Conservation (phyloP, 129 eudicot genomes). For the Flaveria sonorensis region DNA sequence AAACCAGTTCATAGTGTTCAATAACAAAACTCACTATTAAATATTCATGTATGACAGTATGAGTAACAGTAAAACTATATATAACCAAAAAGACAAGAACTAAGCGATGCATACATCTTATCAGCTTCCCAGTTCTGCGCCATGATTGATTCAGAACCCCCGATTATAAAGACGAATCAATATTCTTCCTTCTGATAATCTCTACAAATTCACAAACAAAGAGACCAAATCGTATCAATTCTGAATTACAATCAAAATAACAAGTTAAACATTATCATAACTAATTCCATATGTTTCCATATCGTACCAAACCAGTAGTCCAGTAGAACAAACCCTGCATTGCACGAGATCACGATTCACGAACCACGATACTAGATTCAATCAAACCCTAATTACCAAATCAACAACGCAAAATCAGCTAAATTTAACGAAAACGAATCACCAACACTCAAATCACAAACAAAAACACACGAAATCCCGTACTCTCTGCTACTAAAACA, state of each 20-base stretch:
- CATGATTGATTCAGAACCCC: conserved; percentile 43
- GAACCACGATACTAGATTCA: background rate
- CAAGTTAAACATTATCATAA: background rate
- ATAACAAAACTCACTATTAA: background rate
- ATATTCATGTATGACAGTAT: background rate
- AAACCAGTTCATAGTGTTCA: conserved; percentile 1
- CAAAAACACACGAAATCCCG: background rate
- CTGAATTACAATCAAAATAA: background rate
- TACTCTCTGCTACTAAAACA: background rate
- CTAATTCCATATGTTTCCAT: background rate
- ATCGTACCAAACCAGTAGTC: conserved; percentile 28
- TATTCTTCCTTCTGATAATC: conserved; percentile 20
- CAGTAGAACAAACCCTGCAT: conserved; percentile 37
- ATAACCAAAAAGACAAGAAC: background rate
- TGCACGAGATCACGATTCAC: conserved; percentile 15
- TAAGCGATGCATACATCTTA: conserved; percentile 63
- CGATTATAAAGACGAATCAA: conserved; percentile 25
- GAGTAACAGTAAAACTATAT: background rate
- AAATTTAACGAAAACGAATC: conserved; percentile 6
- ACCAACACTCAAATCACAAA: background rate
- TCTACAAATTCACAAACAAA: conserved; percentile 26
- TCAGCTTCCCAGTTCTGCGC: conserved; percentile 99
- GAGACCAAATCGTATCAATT: background rate
- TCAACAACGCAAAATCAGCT: background rate
- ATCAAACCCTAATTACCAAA: conserved; percentile 13